Percentiles rank a stretch among this genome's conserved stretches.
phyloP scores from a whole-genome alignment of 2,329 filamentous ascomycete genomes.

The Monosporascus ibericus region DNA sequence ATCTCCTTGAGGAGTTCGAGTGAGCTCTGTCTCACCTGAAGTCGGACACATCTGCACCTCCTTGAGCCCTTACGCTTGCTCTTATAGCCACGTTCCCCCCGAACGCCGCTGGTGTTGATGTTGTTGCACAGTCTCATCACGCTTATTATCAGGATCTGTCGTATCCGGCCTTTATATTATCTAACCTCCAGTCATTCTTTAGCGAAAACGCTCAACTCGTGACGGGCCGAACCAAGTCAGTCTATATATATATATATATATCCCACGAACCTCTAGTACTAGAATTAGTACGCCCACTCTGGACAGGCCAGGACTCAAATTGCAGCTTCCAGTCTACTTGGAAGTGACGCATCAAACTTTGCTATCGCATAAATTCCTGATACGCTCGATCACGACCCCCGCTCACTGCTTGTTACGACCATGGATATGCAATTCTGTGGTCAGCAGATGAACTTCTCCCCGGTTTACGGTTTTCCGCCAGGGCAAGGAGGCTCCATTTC shows the following conservation, averaged over 20 bases:
- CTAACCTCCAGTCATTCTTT: conserved; percentile 29
- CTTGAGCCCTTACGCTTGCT: conserved; percentile 15
- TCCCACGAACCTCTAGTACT: neutral
- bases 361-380: conserved; percentile 8
- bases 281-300: neutral
- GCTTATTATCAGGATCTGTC: conserved; percentile 20
- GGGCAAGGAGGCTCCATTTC: conserved; percentile 17
- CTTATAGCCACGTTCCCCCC: conserved; percentile 25
- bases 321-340: neutral
- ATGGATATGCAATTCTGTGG: conserved; percentile 25
- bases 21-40: conserved; percentile 27
- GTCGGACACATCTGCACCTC: conserved; percentile 18
- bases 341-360: neutral
- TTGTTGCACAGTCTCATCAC: conserved; percentile 21
- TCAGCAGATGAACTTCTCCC: conserved; percentile 17
- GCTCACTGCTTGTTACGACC: conserved; percentile 7
- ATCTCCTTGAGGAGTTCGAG: conserved; percentile 19
- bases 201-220: conserved; percentile 7
- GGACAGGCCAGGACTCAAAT: neutral
- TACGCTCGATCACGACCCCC: conserved; percentile 11
- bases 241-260: conserved; percentile 7
- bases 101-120: conserved; percentile 6
- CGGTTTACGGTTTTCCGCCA: conserved; percentile 20
- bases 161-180: conserved; percentile 15
- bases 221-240: neutral